Percentiles rank a stretch among this genome's conserved stretches.
Conservation (phyloP, 306 rosid species). For the Quercus agrifolia region DNA sequence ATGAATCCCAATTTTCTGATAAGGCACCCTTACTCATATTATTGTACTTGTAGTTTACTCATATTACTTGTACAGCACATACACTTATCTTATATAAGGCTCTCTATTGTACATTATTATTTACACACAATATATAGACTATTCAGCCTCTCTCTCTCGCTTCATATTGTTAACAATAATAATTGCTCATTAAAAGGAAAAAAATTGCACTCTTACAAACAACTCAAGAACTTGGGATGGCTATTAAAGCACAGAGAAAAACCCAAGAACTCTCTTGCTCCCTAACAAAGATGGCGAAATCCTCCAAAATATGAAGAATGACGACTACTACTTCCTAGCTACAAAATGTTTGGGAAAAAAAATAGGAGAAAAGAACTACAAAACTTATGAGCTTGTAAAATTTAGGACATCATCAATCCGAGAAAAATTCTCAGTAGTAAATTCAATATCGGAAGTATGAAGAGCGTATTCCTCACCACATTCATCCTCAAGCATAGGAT, state of each 20-base stretch:
- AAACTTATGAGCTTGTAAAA: slow-evolving; percentile 11
- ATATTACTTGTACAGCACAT: too few relatives aligned
- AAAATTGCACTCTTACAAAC: too few relatives aligned
- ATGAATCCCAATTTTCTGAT: too few relatives aligned
- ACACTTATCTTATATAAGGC: too few relatives aligned
- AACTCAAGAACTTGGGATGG: slow-evolving; percentile 10
- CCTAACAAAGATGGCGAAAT: slow-evolving; percentile 2
- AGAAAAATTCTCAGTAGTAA: slow-evolving; percentile 28
- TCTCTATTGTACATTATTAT: too few relatives aligned
- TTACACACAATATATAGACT: too few relatives aligned
- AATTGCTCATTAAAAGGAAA: too few relatives aligned
- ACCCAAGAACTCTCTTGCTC: too few relatives aligned
- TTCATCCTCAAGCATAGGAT: slow-evolving; percentile 8
- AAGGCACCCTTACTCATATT: too few relatives aligned
- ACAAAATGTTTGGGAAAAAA: slow-evolving; percentile 24
- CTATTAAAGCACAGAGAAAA: slow-evolving; percentile 17
- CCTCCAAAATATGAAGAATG: not conserved
- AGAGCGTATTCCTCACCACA: slow-evolving; percentile 26
- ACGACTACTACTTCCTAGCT: slow-evolving; percentile 9
- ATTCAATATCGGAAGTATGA: slow-evolving; percentile 31
- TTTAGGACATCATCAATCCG: slow-evolving; percentile 51
- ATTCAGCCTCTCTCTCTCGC: too few relatives aligned
- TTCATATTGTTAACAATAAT: too few relatives aligned
- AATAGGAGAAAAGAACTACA: not conserved
- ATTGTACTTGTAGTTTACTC: too few relatives aligned